These are phyloP conservation scores for Akanthomyces muscarius DNA, from an alignment of 2,329 filamentous ascomycete genomes.

Conservation along the genomic window DNA sequence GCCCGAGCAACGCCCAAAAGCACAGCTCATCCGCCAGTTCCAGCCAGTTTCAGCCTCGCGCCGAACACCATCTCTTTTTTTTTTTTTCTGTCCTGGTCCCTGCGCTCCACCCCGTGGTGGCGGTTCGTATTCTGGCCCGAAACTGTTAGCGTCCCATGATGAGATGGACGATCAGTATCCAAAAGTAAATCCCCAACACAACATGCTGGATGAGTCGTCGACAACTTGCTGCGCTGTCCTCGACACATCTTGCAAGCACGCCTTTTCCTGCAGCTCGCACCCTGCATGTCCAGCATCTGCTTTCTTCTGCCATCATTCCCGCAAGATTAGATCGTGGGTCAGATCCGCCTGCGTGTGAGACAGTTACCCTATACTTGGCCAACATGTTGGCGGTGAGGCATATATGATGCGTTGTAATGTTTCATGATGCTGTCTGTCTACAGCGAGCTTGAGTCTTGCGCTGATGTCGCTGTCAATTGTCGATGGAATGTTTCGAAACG, in stretches of 20 bases:
- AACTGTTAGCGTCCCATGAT: slow-evolving; percentile 8
- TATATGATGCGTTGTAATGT: neutral
- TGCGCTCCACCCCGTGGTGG: neutral
- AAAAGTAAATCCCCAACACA: neutral
- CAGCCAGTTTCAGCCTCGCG: slow-evolving; percentile 7
- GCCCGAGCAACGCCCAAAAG: neutral
- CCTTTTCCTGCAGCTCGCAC: neutral
- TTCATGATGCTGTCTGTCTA: slow-evolving; percentile 1
- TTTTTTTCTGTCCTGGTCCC: slow-evolving; percentile 4
- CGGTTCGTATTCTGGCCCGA: slow-evolving; percentile 6
- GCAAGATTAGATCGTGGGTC: slow-evolving; percentile 6
- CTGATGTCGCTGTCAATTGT: neutral
- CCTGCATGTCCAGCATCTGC: neutral
- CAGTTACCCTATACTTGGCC: slow-evolving; percentile 7
- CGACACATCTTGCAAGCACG: neutral
- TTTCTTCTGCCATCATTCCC: neutral
- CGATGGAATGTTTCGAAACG: neutral
- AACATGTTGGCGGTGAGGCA: neutral
- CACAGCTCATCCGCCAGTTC: neutral
- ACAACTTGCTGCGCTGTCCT: neutral
- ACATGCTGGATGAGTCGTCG: neutral
- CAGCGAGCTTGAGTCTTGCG: neutral
- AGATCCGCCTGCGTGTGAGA: slow-evolving; percentile 3
- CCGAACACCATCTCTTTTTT: neutral
- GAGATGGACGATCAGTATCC: neutral